Evolutionary conservation across 768 basidiomycete species (phyloP).

Genomic region (Collybiopsis confluens): DNA sequence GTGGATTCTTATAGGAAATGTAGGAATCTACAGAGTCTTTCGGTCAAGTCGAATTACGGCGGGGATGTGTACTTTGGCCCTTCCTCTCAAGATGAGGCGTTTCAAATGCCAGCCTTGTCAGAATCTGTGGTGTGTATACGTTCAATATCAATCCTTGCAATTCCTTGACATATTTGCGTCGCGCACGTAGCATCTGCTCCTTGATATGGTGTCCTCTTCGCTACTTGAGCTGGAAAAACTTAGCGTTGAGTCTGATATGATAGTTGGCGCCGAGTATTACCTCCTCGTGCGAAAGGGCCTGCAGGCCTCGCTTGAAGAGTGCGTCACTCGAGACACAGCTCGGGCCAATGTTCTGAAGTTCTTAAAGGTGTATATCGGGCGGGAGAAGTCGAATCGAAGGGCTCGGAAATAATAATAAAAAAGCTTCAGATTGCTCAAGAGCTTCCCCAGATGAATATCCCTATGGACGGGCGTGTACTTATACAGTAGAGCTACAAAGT

Average conservation of each 20-base stretch:
- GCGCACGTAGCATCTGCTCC: not conserved
- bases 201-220: not conserved
- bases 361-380: no score
- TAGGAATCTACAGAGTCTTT: not conserved
- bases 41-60: not conserved
- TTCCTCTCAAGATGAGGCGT: not conserved
- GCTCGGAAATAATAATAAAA: no score
- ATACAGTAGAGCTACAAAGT: no score
- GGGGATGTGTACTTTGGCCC: not conserved
- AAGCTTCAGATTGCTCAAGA: no score
- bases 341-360: not conserved
- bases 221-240: not conserved
- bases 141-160: not conserved
- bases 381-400: no score
- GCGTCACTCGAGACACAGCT: no score
- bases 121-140: not conserved
- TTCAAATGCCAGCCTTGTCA: not conserved
- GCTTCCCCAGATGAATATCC: no score
- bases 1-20: not conserved
- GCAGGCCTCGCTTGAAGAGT: no score
- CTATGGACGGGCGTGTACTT: no score
- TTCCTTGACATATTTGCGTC: not conserved
- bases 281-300: no score
- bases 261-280: no score
- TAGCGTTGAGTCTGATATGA: not conserved